phyloP scores from a whole-genome alignment of 129 eudicot genomes.

The Centaurea solstitialis region DNA sequence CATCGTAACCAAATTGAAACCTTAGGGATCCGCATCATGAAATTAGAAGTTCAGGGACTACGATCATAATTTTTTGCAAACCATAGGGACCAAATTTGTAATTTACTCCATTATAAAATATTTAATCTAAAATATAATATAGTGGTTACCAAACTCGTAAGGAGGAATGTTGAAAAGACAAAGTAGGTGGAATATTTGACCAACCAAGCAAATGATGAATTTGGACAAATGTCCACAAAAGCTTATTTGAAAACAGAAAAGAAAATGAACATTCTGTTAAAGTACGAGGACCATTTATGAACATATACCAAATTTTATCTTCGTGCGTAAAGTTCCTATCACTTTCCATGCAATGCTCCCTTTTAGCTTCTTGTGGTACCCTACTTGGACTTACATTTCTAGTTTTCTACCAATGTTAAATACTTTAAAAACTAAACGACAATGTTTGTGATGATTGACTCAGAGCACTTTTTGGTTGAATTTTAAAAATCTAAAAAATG shows the following conservation, averaged over 20 bases:
- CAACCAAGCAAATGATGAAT: neutral
- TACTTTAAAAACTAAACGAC: neutral
- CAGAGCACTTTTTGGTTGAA: neutral
- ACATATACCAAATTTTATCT: slow-evolving; percentile 12
- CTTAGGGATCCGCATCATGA: too few relatives aligned
- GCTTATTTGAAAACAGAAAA: neutral
- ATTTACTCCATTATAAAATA: too few relatives aligned
- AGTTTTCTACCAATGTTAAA: neutral
- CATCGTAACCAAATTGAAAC: too few relatives aligned
- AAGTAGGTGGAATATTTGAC: neutral
- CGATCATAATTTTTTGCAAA: too few relatives aligned
- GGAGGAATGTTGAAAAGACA: slow-evolving; percentile 5
- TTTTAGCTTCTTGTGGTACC: slow-evolving; percentile 32
- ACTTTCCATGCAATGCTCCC: slow-evolving; percentile 33
- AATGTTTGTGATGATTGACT: neutral
- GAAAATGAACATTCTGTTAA: neutral
- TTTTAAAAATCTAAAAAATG: too few relatives aligned
- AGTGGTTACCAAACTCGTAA: neutral
- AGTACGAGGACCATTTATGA: slow-evolving; percentile 21
- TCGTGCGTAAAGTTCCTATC: slow-evolving; percentile 22
- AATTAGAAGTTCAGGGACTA: too few relatives aligned
- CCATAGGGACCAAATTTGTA: too few relatives aligned
- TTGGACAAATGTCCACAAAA: neutral
- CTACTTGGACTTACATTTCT: slow-evolving; percentile 28
- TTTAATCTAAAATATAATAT: too few relatives aligned